Conservation (phyloP, 495 filamentous ascomycete genomes). For the Chaetomium tenue region DNA sequence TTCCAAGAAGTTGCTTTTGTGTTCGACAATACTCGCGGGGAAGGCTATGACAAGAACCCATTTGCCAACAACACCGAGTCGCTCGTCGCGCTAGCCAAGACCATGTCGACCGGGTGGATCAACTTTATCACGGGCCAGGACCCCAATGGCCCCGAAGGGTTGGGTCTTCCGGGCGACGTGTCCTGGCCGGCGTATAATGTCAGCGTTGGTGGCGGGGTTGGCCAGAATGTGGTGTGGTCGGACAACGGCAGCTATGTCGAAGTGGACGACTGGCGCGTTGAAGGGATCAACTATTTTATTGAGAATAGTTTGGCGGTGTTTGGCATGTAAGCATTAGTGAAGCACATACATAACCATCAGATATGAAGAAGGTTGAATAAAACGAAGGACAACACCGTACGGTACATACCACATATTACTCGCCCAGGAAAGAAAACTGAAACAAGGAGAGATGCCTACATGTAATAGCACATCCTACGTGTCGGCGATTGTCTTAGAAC, state of each 20-base stretch:
- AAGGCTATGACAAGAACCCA: background rate
- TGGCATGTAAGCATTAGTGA: background rate
- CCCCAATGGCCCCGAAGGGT: constrained; percentile 1
- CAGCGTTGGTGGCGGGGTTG: constrained; percentile 2
- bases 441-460: no score
- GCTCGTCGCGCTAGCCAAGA: constrained; percentile 1
- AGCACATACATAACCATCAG: no score
- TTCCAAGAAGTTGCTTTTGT: constrained; percentile 7
- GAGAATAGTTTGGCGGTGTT: constrained; percentile 2
- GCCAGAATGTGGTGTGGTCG: constrained; percentile 1
- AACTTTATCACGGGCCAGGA: constrained; percentile 11
- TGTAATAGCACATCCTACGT: no score
- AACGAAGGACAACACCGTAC: no score
- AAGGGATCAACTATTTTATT: constrained; percentile 6
- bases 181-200: constrained; percentile 5
- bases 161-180: background rate
- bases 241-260: constrained; percentile 8
- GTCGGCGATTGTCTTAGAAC: no score
- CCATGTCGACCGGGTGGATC: constrained; percentile 4
- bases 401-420: no score
- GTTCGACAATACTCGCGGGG: constrained; percentile 8
- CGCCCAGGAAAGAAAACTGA: no score
- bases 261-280: constrained; percentile 1
- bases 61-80: constrained; percentile 1
- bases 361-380: no score